These are phyloP conservation scores for Corylus americana DNA, from an alignment of 306 rosid genomes.

Conservation along the genomic window DNA sequence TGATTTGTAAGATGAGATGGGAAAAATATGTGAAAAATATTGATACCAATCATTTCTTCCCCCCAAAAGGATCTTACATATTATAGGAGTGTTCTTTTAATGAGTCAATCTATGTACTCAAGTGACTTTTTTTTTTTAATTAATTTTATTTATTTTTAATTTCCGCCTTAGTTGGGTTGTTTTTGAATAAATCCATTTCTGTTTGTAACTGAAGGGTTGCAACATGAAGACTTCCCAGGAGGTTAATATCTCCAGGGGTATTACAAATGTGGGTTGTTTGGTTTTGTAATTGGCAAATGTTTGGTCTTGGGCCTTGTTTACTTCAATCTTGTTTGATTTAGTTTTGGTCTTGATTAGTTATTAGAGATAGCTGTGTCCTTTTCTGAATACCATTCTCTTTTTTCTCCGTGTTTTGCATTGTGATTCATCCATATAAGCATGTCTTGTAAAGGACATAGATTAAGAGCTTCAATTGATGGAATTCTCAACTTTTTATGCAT, in stretches of 20 bases:
- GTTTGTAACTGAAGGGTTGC: too few species aligned
- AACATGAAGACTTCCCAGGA: too few species aligned
- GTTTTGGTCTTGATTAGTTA: constrained; percentile 1
- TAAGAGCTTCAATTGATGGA: background rate
- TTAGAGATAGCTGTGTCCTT: background rate
- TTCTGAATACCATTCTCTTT: background rate
- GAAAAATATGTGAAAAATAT: too few species aligned
- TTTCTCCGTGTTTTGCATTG: background rate
- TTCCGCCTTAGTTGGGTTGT: background rate
- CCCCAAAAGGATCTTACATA: background rate
- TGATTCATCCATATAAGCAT: background rate
- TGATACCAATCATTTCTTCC: too few species aligned
- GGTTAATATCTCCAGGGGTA: background rate
- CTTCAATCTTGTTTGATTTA: constrained; percentile 16
- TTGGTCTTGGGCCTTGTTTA: constrained; percentile 2
- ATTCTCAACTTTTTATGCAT: background rate
- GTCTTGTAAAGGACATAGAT: background rate
- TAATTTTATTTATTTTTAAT: background rate
- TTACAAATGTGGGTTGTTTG: background rate
- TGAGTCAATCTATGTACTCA: background rate
- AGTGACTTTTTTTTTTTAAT: background rate
- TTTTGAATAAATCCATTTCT: background rate
- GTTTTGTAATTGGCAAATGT: background rate
- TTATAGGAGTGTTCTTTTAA: background rate
- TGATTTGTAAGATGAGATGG: too few species aligned